These are phyloP conservation scores for Globisporangium splendens DNA, from an alignment of 352 stramenopile genomes.

Conservation along the genomic window DNA sequence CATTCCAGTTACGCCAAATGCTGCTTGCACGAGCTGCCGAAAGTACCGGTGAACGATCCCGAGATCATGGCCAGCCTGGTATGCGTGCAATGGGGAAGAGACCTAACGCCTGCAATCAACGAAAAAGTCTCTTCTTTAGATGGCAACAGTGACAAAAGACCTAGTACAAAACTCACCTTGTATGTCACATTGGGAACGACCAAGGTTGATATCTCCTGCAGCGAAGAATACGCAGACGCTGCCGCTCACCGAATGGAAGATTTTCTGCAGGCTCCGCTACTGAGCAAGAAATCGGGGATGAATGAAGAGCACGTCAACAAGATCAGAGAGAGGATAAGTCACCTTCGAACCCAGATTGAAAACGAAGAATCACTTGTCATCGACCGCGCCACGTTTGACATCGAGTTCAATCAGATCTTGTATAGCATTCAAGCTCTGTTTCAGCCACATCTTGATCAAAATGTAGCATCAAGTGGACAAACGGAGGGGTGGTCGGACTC, in stretches of 20 bases:
- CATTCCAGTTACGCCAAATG: conserved; percentile 51
- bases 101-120: conserved; percentile 47
- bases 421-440: conserved; percentile 40
- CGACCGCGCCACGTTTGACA: conserved; percentile 30
- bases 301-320: conserved; percentile 21
- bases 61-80: conserved; percentile 62
- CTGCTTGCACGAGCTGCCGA: conserved; percentile 42
- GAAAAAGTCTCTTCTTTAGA: neutral
- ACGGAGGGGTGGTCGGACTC: neutral
- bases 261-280: conserved; percentile 43
- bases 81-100: conserved; percentile 51
- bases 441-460: conserved; percentile 3
- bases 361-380: conserved; percentile 59
- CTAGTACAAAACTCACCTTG: conserved; percentile 24
- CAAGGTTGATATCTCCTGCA: conserved; percentile 23
- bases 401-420: conserved; percentile 26
- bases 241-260: conserved; percentile 33
- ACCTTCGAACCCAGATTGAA: conserved; percentile 55
- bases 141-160: neutral
- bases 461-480: neutral
- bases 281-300: conserved; percentile 46
- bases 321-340: conserved; percentile 35
- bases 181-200: conserved; percentile 67
- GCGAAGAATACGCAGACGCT: conserved; percentile 14
- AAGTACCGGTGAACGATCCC: conserved; percentile 39